phyloP scores from a whole-genome alignment of 768 basidiomycete genomes.

The Mycena crocata region DNA sequence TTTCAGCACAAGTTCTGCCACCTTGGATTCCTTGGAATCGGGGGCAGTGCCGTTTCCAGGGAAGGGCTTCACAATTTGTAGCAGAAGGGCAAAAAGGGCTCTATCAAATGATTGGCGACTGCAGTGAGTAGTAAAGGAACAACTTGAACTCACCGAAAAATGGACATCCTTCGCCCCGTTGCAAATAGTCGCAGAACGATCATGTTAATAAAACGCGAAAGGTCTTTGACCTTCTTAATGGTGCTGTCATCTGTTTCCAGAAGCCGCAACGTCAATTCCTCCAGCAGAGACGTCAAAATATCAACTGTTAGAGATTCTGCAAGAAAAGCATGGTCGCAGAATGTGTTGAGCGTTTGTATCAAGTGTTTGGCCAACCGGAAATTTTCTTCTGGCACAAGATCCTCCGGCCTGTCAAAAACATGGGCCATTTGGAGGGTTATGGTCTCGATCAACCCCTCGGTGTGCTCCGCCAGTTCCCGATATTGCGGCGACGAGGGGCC shows the following conservation, averaged over 20 bases:
- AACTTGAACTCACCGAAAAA: slow-evolving; percentile 77
- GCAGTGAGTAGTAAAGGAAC: slow-evolving; percentile 16
- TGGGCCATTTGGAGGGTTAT: slow-evolving; percentile 93
- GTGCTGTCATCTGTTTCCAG: slow-evolving; percentile 93
- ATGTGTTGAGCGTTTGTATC: slow-evolving; percentile 94
- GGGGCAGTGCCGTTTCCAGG: slow-evolving; percentile 75
- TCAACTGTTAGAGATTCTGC: slow-evolving; percentile 90
- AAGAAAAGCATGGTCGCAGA: slow-evolving; percentile 90
- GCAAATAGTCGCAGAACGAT: slow-evolving; percentile 94
- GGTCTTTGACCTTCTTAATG: slow-evolving; percentile 87
- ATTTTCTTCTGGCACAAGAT: slow-evolving; percentile 79
- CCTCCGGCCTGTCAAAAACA: slow-evolving; percentile 86
- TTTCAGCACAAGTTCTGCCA: slow-evolving; percentile 93
- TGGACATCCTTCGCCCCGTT: slow-evolving; percentile 88
- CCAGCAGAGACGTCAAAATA: slow-evolving; percentile 86
- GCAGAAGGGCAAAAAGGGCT: slow-evolving; percentile 82
- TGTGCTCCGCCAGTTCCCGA: slow-evolving; percentile 81
- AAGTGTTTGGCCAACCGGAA: slow-evolving; percentile 97
- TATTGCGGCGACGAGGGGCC: slow-evolving; percentile 78
- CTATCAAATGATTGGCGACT: slow-evolving; percentile 48
- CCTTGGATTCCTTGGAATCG: slow-evolving; percentile 86
- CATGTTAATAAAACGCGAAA: slow-evolving; percentile 98
- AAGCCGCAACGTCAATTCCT: slow-evolving; percentile 90
- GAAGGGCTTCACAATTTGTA: slow-evolving; percentile 88
- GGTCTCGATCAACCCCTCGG: slow-evolving; percentile 88